phyloP scores from a whole-genome alignment of 192 early-diverging fungal genomes.

The Entomortierella chlamydospora region DNA sequence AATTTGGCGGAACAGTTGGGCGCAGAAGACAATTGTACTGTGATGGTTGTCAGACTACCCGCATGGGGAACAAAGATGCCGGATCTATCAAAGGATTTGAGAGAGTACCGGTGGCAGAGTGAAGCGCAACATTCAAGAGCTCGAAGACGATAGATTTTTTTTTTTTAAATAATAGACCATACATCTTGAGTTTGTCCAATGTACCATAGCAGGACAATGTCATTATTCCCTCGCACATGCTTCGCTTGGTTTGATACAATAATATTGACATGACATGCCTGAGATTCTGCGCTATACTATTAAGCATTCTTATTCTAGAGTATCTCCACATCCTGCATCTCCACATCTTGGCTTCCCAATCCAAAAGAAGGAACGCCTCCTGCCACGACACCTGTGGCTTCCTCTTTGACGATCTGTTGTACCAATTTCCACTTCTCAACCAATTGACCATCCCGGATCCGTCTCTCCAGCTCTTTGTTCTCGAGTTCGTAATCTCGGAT shows the following conservation, averaged over 20 bases:
- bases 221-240: no score
- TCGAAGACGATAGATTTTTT: conserved; percentile 30
- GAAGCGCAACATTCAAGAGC: conserved; percentile 56
- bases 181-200: background rate
- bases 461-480: conserved; percentile 38
- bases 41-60: conserved; percentile 75
- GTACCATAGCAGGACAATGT: background rate
- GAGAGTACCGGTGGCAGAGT: conserved; percentile 68
- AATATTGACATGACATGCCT: no score
- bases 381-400: background rate
- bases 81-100: conserved; percentile 74
- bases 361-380: background rate
- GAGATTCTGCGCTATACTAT: no score
- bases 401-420: conserved; percentile 38
- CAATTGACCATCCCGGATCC: conserved; percentile 24
- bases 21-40: conserved; percentile 78
- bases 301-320: background rate
- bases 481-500: conserved; percentile 33
- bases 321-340: conserved; percentile 34
- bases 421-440: conserved; percentile 28
- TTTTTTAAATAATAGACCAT: no score
- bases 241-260: no score
- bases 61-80: conserved; percentile 74
- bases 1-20: conserved; percentile 73
- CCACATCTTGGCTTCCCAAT: conserved; percentile 4